These are phyloP conservation scores for Ensete ventricosum DNA, from an alignment of 176 grass and related monocot genomes.

Conservation along the genomic window DNA sequence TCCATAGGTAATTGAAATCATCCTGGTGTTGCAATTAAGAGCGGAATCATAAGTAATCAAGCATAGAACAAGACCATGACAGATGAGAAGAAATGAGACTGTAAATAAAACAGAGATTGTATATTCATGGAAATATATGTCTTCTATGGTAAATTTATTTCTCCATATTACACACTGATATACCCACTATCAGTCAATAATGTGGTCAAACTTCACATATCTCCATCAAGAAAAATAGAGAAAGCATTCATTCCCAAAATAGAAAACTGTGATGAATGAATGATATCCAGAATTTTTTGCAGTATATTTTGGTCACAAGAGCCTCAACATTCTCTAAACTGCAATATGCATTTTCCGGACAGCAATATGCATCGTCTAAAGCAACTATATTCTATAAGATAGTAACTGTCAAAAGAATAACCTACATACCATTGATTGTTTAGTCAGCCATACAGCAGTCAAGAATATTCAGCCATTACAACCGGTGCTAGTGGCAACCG, in stretches of 20 bases:
- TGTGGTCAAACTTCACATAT: neutral
- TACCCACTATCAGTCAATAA: neutral
- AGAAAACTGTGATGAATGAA: neutral
- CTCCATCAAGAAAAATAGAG: neutral
- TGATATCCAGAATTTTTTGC: neutral
- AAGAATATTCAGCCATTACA: no score
- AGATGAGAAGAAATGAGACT: neutral
- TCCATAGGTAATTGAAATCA: slow-evolving; percentile 52
- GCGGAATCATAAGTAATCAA: neutral
- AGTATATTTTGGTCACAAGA: neutral
- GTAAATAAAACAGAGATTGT: neutral
- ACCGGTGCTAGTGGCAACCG: no score
- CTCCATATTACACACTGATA: neutral
- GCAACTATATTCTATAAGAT: no score
- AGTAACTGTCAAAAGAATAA: no score
- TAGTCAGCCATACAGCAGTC: no score
- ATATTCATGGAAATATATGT: neutral
- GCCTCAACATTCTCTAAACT: neutral
- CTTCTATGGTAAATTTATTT: neutral
- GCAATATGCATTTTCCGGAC: no score
- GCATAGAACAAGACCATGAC: neutral
- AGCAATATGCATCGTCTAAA: no score
- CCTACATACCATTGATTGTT: no score
- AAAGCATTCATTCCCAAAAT: neutral
- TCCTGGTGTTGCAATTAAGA: slow-evolving; percentile 21